Evolutionary conservation across 1,284 basidiomycete species (phyloP), one percentile per base, ranked within the genome.

Genomic region (Cutaneotrichosporon sp.): DNA sequence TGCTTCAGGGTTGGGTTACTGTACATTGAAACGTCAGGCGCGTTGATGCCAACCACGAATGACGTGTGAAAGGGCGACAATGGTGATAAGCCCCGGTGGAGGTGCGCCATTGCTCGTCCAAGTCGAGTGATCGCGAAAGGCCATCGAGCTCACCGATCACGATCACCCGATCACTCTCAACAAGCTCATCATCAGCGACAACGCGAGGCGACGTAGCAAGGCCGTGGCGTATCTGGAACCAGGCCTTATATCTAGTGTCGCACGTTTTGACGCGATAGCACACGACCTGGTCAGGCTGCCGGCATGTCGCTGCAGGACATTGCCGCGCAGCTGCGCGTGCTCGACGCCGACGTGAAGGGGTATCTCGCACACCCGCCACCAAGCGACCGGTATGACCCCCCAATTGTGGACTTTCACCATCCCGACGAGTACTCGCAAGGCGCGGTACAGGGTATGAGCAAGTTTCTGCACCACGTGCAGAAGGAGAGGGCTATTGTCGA

Each of bases 381-480:
- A 8, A 15, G 61, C 49, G 48, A 64, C 49, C 35, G 47, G 18
- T 70, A 64, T 52, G 30, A 50, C 12, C 53, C 71, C 1, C 71
- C 71, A 1, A 54, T 73, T 21, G 65, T 72, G 46, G 71, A 72
- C 54, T 64, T 64, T 59, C 61, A 62, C 55, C 65, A 72, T 54
- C 66, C 68, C 0, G 40, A 55, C 62, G 69, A 72, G 26, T 56
- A 56, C 18, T 22, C 40, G 1, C 71, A 73, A 50, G 38, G 49
- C 3, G 57, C 36, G 3, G 62, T 73, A 4, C 47, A 55, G 21
- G 70, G 72, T 2, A 38, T 73, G 17, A 58, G 51, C 38, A 69
- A 66, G 56, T 73, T 71, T 43, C 51, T 61, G 20, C 43, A 39
- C 15, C 51, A 57, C 4, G 66, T 63, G 5, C 59, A 64, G 43